Base-by-base conservation (phyloP, 1,284 basidiomycete genomes). In the Chalciporus sp. region DNA sequence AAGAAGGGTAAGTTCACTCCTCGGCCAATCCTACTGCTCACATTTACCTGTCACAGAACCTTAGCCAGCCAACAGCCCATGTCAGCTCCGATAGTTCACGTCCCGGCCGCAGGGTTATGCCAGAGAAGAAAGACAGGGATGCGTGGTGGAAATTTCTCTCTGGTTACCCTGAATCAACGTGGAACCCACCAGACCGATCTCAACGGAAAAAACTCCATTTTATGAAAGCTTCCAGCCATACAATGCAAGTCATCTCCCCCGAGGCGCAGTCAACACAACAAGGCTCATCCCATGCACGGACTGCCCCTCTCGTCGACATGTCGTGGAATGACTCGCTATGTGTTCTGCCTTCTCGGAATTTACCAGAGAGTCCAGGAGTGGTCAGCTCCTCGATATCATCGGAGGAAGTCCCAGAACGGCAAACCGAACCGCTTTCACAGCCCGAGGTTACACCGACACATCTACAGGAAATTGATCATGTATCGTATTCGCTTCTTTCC, bases 101-200 rank as follows among this genome's bases (percentile, higher is more conserved):
- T 17, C 54, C 59, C 28, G 47, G 52, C 37, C 68, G 56, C 28
- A 78, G 71, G 56, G 52, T 77, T 31, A 78, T 90, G 58, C 88
- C 89, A 19, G 84, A 88, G 47, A 85, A 79, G 65, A 84, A 81
- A 64, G 82, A 88, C 52, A 77, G 88, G 49, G 85, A 88, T 60
- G 69, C 75, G 16, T 92, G 88, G 89, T 91, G 90, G 89, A 78
- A 78, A n/a, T 92, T 86, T 59, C 69, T 92, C 3, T 72, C 81
- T 42, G 89, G 89, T 26, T 75, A 76, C 58, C 84, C 87, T n/a
- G 80, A 84, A 62, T 76, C 76, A 41, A 81, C 81, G 44, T 90
- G 88, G 88, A 79, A 79, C 64, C 76, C 79, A 33, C 51, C 16
- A 35, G 29, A 45, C n/a, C 53, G 48, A 50, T 68, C 68, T 29